These are phyloP conservation scores for Leccinum variicolor DNA, from an alignment of 768 basidiomycete species.

Conservation along the genomic window DNA sequence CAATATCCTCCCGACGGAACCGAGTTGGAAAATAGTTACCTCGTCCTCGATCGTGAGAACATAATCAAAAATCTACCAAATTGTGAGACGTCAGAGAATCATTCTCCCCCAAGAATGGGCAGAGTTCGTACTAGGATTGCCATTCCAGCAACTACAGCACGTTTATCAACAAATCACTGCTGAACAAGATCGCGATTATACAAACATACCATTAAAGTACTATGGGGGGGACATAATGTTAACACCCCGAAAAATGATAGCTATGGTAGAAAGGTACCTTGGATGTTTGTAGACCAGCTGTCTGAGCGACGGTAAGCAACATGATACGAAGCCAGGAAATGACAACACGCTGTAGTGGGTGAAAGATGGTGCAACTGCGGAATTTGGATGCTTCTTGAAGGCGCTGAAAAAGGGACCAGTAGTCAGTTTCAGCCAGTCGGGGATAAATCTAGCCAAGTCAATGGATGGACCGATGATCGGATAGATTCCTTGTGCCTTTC, in stretches of 20 bases:
- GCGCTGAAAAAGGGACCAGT: too few relatives aligned
- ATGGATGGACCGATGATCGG: too few relatives aligned
- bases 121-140: background rate
- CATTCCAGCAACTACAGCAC: background rate
- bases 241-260: background rate
- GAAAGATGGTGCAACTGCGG: background rate
- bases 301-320: background rate
- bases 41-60: background rate
- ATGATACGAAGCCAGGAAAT: background rate
- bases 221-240: background rate
- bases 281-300: background rate
- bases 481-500: too few relatives aligned
- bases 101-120: background rate
- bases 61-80: background rate
- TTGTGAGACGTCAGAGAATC: background rate
- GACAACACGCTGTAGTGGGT: background rate
- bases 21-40: background rate
- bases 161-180: background rate
- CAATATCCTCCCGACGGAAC: background rate
- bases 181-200: background rate
- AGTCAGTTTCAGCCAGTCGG: too few relatives aligned
- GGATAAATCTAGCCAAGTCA: too few relatives aligned
- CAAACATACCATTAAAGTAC: background rate
- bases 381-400: too few relatives aligned
- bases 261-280: background rate